Conservation (phyloP, 164 flowering plant species). For the Chloranthus sessilifolius region DNA sequence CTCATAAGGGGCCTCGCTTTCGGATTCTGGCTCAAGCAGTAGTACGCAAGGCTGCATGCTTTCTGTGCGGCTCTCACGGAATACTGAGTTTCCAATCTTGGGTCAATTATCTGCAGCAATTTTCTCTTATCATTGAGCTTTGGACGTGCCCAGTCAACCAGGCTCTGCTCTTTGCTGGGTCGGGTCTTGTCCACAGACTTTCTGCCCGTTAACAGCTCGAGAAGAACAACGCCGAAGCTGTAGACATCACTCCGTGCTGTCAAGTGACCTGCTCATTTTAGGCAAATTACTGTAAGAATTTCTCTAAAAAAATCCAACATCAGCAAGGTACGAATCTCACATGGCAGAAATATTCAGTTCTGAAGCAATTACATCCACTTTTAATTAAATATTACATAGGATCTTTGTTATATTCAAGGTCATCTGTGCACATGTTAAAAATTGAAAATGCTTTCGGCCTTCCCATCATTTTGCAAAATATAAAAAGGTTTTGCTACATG, state of each 20-base stretch:
- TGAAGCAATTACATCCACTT: not conserved
- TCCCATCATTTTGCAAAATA: too few species aligned
- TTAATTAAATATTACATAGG: not conserved
- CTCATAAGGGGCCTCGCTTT: slow-evolving; percentile 97
- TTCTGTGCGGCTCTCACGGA: slow-evolving; percentile 92
- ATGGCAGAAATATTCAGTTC: too few species aligned
- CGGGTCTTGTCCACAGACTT: slow-evolving; percentile 90
- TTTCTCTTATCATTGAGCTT: slow-evolving; percentile 88
- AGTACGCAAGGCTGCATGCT: slow-evolving; percentile 94
- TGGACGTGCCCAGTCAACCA: slow-evolving; percentile 98
- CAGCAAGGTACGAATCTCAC: not conserved
- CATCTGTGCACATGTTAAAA: not conserved
- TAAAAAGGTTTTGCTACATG: too few species aligned
- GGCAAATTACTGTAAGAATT: not conserved
- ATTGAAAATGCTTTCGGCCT: too few species aligned
- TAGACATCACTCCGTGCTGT: slow-evolving; percentile 95
- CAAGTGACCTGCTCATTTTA: slow-evolving; percentile 67
- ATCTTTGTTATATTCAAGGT: not conserved
- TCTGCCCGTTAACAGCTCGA: slow-evolving; percentile 87
- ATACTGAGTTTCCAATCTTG: slow-evolving; percentile 80
- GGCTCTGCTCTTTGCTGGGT: slow-evolving; percentile 83
- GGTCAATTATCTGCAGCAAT: slow-evolving; percentile 84
- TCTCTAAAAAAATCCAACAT: not conserved
- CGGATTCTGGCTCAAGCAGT: slow-evolving; percentile 92
- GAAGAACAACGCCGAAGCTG: slow-evolving; percentile 96